These are phyloP conservation scores for Phylloporus scabripes DNA, from an alignment of 768 basidiomycete genomes.

Conservation along the genomic window DNA sequence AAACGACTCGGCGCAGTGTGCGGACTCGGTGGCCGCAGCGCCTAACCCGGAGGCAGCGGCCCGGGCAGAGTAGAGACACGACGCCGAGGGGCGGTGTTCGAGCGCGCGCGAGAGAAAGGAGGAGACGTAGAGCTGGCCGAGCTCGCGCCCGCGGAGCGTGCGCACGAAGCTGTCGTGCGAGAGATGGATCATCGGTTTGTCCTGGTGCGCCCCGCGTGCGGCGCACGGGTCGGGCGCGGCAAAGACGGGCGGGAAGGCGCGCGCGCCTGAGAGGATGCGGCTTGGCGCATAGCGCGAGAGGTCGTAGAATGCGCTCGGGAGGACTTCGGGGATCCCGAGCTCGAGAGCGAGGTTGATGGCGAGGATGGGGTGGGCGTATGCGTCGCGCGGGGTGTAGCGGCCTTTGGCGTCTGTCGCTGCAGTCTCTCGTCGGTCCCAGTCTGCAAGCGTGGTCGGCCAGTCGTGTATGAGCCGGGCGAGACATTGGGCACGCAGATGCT, in stretches of 20 bases:
- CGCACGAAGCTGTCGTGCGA: constrained; percentile 37
- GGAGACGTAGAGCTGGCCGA: constrained; percentile 56
- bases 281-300: constrained; percentile 68
- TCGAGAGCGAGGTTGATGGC: constrained; percentile 66
- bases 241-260: constrained; percentile 30
- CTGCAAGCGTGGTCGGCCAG: constrained; percentile 62
- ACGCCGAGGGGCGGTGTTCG: constrained; percentile 43
- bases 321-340: constrained; percentile 49
- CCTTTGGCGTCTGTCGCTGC: constrained; percentile 45
- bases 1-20: constrained; percentile 59
- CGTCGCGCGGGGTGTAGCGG: constrained; percentile 54
- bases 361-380: constrained; percentile 61
- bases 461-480: constrained; percentile 53
- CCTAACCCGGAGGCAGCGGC: constrained; percentile 3
- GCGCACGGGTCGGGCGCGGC: constrained; percentile 18
- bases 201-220: background rate
- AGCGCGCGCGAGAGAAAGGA: constrained; percentile 56
- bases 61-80: constrained; percentile 41
- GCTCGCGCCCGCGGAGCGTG: constrained; percentile 60
- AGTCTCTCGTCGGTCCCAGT: constrained; percentile 66
- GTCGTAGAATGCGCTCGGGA: constrained; percentile 73
- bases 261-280: constrained; percentile 55
- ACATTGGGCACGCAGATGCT: constrained; percentile 58
- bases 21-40: constrained; percentile 7
- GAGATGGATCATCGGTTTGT: constrained; percentile 21